Conservation (phyloP, 2,329 filamentous ascomycete genomes). For the Diaporthe humulicola region DNA sequence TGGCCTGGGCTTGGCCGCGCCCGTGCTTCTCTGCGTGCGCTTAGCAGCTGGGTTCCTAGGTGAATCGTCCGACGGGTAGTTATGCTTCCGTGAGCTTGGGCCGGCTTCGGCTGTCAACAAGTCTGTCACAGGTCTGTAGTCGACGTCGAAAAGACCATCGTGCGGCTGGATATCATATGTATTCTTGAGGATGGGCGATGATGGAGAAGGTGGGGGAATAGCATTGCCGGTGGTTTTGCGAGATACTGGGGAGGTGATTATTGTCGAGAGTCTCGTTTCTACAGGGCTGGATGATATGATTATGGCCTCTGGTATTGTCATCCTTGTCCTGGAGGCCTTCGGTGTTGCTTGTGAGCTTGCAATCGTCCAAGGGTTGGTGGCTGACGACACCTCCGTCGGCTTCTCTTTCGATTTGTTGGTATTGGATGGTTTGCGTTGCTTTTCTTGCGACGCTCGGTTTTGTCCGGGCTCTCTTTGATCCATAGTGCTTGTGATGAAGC, state of each 20-base stretch:
- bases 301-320: conserved; percentile 41
- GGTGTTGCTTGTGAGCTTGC: conserved; percentile 53
- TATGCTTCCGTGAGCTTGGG: background rate
- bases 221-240: background rate
- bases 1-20: background rate
- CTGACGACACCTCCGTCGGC: conserved; percentile 42
- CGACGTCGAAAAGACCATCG: background rate
- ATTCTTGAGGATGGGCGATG: background rate
- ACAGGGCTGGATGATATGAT: conserved; percentile 48
- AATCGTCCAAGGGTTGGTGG: conserved; percentile 56
- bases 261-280: conserved; percentile 32
- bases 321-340: conserved; percentile 42
- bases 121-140: background rate
- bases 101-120: background rate
- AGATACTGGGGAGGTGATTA: background rate
- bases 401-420: conserved; percentile 41
- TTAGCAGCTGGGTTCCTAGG: conserved; percentile 20
- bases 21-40: conserved; percentile 1
- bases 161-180: background rate
- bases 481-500: background rate
- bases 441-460: conserved; percentile 44
- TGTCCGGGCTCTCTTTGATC: background rate
- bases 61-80: background rate
- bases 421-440: conserved; percentile 43
- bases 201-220: background rate